Evolutionary conservation across 352 stramenopile species (phyloP).

Genomic region (Achlya hypogyna): DNA sequence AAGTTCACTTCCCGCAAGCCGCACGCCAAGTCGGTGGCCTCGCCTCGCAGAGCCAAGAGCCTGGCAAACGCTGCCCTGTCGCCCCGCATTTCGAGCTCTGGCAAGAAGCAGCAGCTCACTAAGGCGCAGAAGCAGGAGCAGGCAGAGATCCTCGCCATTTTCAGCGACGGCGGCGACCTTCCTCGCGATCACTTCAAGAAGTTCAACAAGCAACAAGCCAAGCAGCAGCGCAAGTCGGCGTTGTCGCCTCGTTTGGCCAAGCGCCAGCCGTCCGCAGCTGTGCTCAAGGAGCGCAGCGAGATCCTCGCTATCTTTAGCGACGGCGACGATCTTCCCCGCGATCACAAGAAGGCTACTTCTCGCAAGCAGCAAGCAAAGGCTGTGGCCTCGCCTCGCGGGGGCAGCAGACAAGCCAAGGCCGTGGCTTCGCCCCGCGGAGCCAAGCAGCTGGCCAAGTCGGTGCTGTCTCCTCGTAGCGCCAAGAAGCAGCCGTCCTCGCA

Average conservation of each 20-base stretch:
- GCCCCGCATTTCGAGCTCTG: not conserved
- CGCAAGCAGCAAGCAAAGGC: too few species aligned
- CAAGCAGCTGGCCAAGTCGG: too few species aligned
- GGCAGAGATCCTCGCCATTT: not conserved
- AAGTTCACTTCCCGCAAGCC: not conserved
- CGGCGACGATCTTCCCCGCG: not conserved
- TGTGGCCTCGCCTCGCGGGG: not conserved
- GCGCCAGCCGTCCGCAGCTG: too few species aligned
- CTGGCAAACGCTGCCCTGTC: not conserved
- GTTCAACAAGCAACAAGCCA: not conserved
- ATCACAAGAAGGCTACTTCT: too few species aligned
- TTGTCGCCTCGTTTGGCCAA: not conserved
- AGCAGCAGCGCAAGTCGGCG: not conserved
- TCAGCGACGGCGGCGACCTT: constrained; percentile 2
- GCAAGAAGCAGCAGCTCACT: not conserved
- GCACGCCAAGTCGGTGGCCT: not conserved
- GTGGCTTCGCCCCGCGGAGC: too few species aligned
- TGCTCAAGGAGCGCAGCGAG: not conserved
- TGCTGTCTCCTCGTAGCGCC: too few species aligned
- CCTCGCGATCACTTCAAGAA: not conserved
- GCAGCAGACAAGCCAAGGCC: too few species aligned
- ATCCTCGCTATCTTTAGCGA: constrained; percentile 2
- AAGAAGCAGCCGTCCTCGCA: too few species aligned
- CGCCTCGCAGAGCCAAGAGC: not conserved
- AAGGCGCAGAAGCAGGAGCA: not conserved